These are phyloP conservation scores for Rhododendron henanense DNA, from an alignment of 148 eudicot genomes.

Conservation along the genomic window DNA sequence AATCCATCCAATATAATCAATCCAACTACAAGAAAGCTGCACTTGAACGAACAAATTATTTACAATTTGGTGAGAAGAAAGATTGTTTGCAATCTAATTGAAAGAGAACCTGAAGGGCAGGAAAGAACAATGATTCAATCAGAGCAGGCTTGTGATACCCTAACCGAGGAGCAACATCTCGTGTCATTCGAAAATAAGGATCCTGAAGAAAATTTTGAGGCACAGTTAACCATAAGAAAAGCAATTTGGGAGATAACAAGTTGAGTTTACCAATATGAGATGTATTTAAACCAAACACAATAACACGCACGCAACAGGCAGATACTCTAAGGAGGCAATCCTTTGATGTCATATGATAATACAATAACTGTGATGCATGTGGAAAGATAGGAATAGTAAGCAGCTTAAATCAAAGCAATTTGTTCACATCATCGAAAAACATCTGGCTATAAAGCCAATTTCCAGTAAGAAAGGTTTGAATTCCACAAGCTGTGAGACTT, in stretches of 20 bases:
- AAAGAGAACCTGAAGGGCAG: conserved; percentile 83
- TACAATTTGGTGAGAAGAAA: background rate
- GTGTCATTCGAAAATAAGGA: conserved; percentile 98
- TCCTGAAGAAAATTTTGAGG: conserved; percentile 48
- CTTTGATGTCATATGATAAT: background rate
- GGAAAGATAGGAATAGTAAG: background rate
- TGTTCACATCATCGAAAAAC: background rate
- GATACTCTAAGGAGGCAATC: background rate
- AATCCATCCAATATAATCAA: background rate
- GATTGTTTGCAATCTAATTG: background rate
- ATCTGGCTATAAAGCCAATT: background rate
- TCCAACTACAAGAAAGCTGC: background rate
- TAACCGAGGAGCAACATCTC: conserved; percentile 96
- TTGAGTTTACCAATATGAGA: conserved; percentile 6
- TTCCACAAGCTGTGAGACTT: background rate
- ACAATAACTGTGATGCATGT: background rate
- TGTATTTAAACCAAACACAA: conserved; percentile 1
- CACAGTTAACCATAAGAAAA: conserved; percentile 12
- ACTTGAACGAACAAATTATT: background rate
- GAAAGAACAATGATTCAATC: conserved; percentile 90
- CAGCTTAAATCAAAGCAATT: background rate
- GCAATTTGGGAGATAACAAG: background rate
- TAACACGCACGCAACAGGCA: background rate
- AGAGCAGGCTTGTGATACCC: conserved; percentile 92
- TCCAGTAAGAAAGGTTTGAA: background rate